Evolutionary conservation across 2,329 filamentous ascomycete species (phyloP).

Genomic region (Aureobasidium musti): DNA sequence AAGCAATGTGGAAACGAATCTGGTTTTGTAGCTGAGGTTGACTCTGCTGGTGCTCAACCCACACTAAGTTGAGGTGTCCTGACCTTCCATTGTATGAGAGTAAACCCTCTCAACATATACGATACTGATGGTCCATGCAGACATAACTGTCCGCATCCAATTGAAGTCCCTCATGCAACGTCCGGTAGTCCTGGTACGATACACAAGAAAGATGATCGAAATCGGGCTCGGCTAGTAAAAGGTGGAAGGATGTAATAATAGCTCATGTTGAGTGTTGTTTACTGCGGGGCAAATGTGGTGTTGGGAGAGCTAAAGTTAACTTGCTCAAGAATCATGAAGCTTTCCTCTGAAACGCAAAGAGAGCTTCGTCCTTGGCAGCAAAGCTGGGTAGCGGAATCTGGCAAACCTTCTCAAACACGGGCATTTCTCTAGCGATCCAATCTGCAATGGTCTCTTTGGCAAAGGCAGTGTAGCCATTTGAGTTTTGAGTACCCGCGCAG

Average conservation of each 20-base stretch:
- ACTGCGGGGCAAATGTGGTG: neutral
- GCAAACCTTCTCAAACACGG: slow-evolving; percentile 59
- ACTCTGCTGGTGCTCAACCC: neutral
- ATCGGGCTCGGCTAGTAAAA: neutral
- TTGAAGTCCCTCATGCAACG: no score
- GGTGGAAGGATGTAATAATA: neutral
- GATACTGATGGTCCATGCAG: neutral
- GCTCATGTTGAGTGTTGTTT: neutral
- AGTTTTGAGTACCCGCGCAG: slow-evolving; percentile 74
- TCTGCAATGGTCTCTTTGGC: slow-evolving; percentile 63
- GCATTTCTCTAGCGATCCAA: slow-evolving; percentile 62
- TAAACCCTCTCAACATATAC: neutral
- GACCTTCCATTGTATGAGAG: neutral
- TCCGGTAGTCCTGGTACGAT: neutral
- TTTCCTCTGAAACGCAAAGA: slow-evolving; percentile 63
- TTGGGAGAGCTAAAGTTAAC: neutral
- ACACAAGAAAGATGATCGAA: neutral
- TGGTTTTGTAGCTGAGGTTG: neutral
- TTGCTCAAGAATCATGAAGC: slow-evolving; percentile 11
- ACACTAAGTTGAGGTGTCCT: neutral
- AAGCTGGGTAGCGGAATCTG: slow-evolving; percentile 73
- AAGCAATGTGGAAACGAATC: neutral
- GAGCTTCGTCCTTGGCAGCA: slow-evolving; percentile 72
- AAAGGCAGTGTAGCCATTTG: slow-evolving; percentile 73
- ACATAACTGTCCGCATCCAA: neutral